Base-by-base conservation (phyloP, 2,329 filamentous ascomycete genomes). In the Dactylellina drechsleri region DNA sequence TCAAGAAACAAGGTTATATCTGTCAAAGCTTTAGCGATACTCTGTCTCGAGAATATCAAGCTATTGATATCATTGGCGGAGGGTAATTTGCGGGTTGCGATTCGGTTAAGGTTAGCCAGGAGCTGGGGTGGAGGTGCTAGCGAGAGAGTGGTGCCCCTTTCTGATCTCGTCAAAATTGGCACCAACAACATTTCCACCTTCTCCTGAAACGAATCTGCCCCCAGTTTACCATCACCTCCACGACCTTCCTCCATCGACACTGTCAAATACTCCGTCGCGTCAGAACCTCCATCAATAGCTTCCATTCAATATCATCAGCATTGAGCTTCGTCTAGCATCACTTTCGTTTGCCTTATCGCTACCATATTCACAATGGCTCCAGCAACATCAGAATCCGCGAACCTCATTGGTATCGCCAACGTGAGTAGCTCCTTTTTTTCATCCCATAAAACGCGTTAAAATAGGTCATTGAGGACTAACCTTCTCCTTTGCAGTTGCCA, bases 371-470 rank as follows among this genome's bases (percentile, higher is more conserved):
- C 79, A 78, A 89, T 89, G 87, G 86, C 87, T 61, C 81, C 81
- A 67, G 77, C 82, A 77, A 82, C 83, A 72, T 82, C 82, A 79
- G 88, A 90, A 81, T 87, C 87, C 78, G 85, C 86, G 75, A 87
- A 87, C 80, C 88, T 88, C 79, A 90, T 90, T 87, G 88, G 88
- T 84, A 90, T 90, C 87, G 88, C 88, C 86, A 90, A 90, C 82
- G 88, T 90, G 83, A 83, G 87, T 87, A 56, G 62, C 18, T 71
- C 45, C 16, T 20, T 67, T 73, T 59, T 67, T 74, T 58, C 65
- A 66, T 56, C 52, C 18, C 58, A 56, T 28, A 28, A 59, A n/a
- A 49, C 54, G 23, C 62, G 59, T 78, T 59, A 76, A 77, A 80
- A 89, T 87, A 84, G 90, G 79, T 88, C 88, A 80, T 90, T 90